These are phyloP conservation scores for Coniochaeta ligniaria DNA, from an alignment of 2,329 filamentous ascomycete genomes.

Conservation along the genomic window DNA sequence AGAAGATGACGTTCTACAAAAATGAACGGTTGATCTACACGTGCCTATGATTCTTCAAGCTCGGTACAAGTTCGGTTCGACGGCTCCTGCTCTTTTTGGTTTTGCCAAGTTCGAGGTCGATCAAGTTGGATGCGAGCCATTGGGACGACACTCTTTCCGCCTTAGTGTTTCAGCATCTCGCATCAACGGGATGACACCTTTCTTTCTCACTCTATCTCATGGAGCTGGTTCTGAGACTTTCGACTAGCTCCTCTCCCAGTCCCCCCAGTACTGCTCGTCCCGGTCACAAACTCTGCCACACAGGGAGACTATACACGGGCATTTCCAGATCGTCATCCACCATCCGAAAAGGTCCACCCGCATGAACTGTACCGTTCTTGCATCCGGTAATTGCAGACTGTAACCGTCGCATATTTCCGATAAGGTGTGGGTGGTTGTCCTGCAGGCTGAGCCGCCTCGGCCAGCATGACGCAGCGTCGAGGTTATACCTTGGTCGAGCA, in stretches of 20 bases:
- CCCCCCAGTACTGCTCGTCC: neutral
- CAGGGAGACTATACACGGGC: neutral
- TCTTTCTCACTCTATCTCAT: neutral
- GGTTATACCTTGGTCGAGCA: neutral
- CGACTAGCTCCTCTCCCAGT: neutral
- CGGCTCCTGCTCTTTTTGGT: neutral
- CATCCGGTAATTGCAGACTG: constrained; percentile 1
- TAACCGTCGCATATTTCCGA: constrained; percentile 2
- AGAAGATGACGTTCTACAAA: neutral
- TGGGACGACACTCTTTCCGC: neutral
- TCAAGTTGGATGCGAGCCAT: neutral
- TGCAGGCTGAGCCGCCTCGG: neutral
- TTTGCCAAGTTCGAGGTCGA: neutral
- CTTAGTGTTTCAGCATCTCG: neutral
- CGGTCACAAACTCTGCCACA: neutral
- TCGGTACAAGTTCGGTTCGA: neutral
- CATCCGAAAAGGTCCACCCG: neutral
- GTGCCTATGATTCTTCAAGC: neutral
- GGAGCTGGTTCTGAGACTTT: neutral
- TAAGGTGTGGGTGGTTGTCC: neutral
- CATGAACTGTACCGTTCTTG: neutral
- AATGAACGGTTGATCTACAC: neutral
- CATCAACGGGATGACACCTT: neutral
- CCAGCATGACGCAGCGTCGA: neutral
- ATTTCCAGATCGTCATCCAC: neutral